Conservation (phyloP, 1,139 yeast species). For the Yamadazyma dushanensis region DNA sequence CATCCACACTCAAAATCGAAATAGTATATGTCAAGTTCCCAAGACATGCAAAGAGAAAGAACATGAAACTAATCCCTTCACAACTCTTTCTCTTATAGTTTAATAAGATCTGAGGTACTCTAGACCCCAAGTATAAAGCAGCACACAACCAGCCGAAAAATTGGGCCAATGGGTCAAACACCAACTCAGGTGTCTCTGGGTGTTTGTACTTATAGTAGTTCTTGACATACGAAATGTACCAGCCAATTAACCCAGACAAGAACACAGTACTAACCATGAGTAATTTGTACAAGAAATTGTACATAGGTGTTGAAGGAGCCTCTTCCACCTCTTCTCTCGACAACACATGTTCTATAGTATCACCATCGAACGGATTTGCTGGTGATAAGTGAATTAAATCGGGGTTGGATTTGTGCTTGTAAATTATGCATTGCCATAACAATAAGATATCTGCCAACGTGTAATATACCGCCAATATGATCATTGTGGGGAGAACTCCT, state of each 20-base stretch:
- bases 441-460: constrained; percentile 86
- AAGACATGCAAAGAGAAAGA: constrained; percentile 87
- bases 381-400: constrained; percentile 85
- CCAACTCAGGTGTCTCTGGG: constrained; percentile 36
- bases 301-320: constrained; percentile 5
- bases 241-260: constrained; percentile 79
- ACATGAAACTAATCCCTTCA: constrained; percentile 89
- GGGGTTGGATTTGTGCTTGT: constrained; percentile 53
- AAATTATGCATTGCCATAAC: constrained; percentile 76
- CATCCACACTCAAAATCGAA: constrained; percentile 75
- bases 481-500: constrained; percentile 91
- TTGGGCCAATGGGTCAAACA: constrained; percentile 78
- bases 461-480: constrained; percentile 84
- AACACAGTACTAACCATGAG: constrained; percentile 71
- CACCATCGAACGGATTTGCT: constrained; percentile 80
- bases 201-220: constrained; percentile 30
- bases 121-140: constrained; percentile 75
- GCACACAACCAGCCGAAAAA: constrained; percentile 93
- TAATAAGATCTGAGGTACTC: constrained; percentile 84
- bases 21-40: constrained; percentile 90
- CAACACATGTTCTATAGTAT: constrained; percentile 59
- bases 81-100: constrained; percentile 85
- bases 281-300: constrained; percentile 40
- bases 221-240: constrained; percentile 65
- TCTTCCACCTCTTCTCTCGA: constrained; percentile 31